Conservation (phyloP, 2,329 filamentous ascomycete genomes). For the Fusarium cyanostomum region DNA sequence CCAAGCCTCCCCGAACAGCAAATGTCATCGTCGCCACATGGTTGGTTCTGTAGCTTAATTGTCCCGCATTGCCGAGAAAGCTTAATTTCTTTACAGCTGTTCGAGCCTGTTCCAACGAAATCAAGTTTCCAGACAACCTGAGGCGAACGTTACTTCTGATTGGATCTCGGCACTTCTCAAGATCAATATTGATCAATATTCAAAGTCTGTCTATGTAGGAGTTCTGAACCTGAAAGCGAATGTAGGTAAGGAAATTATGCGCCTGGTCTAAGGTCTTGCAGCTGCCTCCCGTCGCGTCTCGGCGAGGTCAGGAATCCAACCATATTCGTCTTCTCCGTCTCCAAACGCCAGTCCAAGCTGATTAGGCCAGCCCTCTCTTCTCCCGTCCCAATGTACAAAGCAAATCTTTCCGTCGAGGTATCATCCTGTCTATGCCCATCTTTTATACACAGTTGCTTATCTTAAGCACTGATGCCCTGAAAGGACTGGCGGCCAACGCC, state of each 20-base stretch:
- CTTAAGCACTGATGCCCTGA: slow-evolving; percentile 1
- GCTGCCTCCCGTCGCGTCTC: slow-evolving; percentile 20
- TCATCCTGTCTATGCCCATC: slow-evolving; percentile 29
- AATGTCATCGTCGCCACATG: slow-evolving; percentile 28
- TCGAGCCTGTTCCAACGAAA: slow-evolving; percentile 5
- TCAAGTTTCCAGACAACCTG: slow-evolving; percentile 1
- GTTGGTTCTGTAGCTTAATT: slow-evolving; percentile 16
- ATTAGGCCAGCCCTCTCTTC: slow-evolving; percentile 1
- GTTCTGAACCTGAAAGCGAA: slow-evolving; percentile 6
- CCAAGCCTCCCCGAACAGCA: neutral
- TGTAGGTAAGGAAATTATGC: slow-evolving; percentile 18
- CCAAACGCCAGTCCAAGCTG: slow-evolving; percentile 4
- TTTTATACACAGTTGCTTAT: slow-evolving; percentile 26
- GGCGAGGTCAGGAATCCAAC: slow-evolving; percentile 25
- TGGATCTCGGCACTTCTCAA: slow-evolving; percentile 10
- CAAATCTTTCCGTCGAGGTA: slow-evolving; percentile 31
- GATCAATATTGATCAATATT: neutral
- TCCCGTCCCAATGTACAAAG: slow-evolving; percentile 28
- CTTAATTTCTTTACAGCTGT: neutral
- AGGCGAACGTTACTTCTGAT: neutral
- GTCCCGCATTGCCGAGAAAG: slow-evolving; percentile 6
- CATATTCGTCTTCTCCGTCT: slow-evolving; percentile 12
- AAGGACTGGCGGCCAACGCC: neutral
- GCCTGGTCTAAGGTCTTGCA: slow-evolving; percentile 27
- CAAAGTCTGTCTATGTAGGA: neutral